Evolutionary conservation across 768 basidiomycete species (phyloP), one percentile per base, ranked within the genome.

Genomic region (Rubroboletus pulcherrimus): DNA sequence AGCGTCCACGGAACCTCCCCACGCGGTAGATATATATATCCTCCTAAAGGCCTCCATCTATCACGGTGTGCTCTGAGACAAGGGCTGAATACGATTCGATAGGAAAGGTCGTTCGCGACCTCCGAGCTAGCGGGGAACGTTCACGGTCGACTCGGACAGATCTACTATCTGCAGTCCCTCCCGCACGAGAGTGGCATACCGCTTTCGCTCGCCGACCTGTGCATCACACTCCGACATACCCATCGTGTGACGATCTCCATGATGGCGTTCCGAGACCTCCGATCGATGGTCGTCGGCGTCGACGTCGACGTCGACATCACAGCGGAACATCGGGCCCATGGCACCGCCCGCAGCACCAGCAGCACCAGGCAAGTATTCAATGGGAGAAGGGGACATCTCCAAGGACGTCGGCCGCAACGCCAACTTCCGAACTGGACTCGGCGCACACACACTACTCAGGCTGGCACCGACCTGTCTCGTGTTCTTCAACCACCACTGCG

Each of bases 361-460:
- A 45, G 21, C 38, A 38, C 15, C 33, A 48, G 57, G 30, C 19
- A 49, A 33, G 31, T 8, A 6, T 3, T 64, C 63, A 33, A 63
- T 60, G 1, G 59, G 63, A 6, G 65, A 67, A n/a, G 68, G 65
- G 1, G 63, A 48, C 42, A 54, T 38, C 26, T 56, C 58, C 30
- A 59, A 30, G 10, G 53, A 50, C 24, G 66, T 63, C 30, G 66
- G 64, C 11, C 37, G 53, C 10, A 67, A 39, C 31, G 2, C 38
- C 11, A 49, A n/a, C 42, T 26, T 26, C 5, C 40, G 55, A 17
- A 55, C 51, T 15, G 55, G 45, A 31, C 30, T 48, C 19, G 51
- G 51, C 11, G 46, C 38, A 3, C 31, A 17, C 21, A 43, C 43
- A 4, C 17, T 17, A 21, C 21, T 21, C 21, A 21, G 21, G 21